Base-by-base conservation (phyloP, 2,329 filamentous ascomycete species). In the Diaporthe sp. region DNA sequence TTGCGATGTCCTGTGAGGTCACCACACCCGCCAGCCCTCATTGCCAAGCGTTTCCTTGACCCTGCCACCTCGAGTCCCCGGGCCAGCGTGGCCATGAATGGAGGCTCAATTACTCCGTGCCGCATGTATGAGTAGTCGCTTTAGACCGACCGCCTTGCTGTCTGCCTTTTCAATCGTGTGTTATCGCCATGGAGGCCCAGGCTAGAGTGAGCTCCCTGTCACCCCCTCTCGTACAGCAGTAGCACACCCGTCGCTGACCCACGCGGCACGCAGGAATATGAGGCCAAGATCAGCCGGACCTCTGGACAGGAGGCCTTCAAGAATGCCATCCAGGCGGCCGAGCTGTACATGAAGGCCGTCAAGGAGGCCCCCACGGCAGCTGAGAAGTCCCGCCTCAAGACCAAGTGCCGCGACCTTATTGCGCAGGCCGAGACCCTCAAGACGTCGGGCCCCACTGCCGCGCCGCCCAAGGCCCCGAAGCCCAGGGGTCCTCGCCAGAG, bases 301-400 rank as follows among this genome's bases (percentile, higher is more conserved):
- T 82, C 83, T 34, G 90, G 88, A 65, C 89, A 90, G 78, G 91
- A 92, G 79, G 95, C 95, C 58, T 88, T 98, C 73, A 87, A 92
- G 71, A 90, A 94, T 82, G 93, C 95, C 68, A 95, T 98, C 81
- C 87, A 89, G 78, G 94, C 94, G 6, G 94, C 92, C 31, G 95
- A 98, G 82, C 86, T 94, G 70, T 96, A 97, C 79, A 94, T 98
- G 92, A 90, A 91, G 80, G 94, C 94, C 3, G 86, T 94, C 72
- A 88, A 87, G 76, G 86, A 94, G 76, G 89, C 92, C 8, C 84
- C 87, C n/a, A 87, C 85, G 71, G 85, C 90, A n/a, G 83, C 84
- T 5, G 93, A 97, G 74, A 94, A 91, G 79, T 85, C 87, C 57
- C 89, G 90, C n/a, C 85, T 97, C 68, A 91, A 92, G 78, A 84